These are phyloP conservation scores for Candida coquimbonensis DNA, from an alignment of 805 yeast species.

Conservation along the genomic window DNA sequence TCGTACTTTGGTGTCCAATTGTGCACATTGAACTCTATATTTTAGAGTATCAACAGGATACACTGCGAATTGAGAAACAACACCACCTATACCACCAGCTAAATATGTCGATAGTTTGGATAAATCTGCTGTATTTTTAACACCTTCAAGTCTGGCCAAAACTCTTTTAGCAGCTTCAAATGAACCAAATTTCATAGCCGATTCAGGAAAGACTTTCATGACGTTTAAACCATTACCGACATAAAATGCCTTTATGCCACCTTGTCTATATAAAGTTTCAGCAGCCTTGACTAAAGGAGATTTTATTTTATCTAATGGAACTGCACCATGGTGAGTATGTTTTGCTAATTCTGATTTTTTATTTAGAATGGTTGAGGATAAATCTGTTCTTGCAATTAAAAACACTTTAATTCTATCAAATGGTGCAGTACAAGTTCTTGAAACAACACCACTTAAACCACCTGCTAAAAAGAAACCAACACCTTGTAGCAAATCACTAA, in stretches of 20 bases:
- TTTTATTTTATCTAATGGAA: constrained; percentile 39
- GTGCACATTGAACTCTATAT: constrained; percentile 89
- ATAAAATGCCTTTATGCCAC: constrained; percentile 82
- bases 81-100: constrained; percentile 97
- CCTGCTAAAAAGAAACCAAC: constrained; percentile 92
- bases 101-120: constrained; percentile 75
- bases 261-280: constrained; percentile 73
- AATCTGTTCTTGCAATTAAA: constrained; percentile 82
- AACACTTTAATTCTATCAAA: constrained; percentile 93
- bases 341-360: constrained; percentile 44
- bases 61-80: constrained; percentile 83
- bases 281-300: constrained; percentile 81
- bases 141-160: constrained; percentile 71
- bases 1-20: constrained; percentile 51
- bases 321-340: constrained; percentile 27
- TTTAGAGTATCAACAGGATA: constrained; percentile 95
- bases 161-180: constrained; percentile 81
- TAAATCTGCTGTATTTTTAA: constrained; percentile 57
- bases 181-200: constrained; percentile 95
- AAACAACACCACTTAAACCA: constrained; percentile 91
- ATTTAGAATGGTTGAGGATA: constrained; percentile 60
- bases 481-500: constrained; percentile 72
- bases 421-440: constrained; percentile 96
- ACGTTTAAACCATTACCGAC: constrained; percentile 94
- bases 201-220: constrained; percentile 92